Evolutionary conservation across 2,329 filamentous ascomycete genomes (phyloP), one percentile per base, ranked within the genome.

Genomic region (Trichophyton benhamiae): DNA sequence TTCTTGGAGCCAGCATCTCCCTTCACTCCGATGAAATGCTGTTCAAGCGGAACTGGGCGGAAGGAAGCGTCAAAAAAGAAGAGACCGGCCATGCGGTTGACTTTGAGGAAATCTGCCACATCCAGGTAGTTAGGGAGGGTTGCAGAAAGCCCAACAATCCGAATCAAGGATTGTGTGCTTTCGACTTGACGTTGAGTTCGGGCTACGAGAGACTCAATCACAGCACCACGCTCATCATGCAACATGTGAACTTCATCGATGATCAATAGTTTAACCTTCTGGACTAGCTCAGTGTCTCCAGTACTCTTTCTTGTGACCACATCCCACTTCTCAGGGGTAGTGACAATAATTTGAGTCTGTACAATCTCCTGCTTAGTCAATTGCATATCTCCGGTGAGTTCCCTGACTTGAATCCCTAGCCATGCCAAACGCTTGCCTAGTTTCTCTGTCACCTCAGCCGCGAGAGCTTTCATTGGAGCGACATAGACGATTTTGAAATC

Each of bases 241-340:
- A 99, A 86, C 95, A 99, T 99, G 71, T 99, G 94, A 0, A 99
- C 94, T 76, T 99, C 94, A 73, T 99, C 94, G 65, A 99, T 97
- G 69, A 99, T 97, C 63, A 99, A 82, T 1, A 99, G 80, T 9
- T 92, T 85, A 25, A 99, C 94, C 72, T 99, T 99, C 69, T 99
- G 94, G 13, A 99, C 95, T 2, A 99, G 82, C 71, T 97, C 94
- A 0, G 94, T 97, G 71, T 99, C 94, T 15, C 95, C 94, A 0
- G 91, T 97, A 61, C 92, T 95, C 75, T 97, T 99, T 64, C 94
- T 83, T 2, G 94, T 99, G 3, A 99, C 89, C 0, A 99, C 94
- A 72, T 99, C 94, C 95, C 95, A 99, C 75, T 99, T 99, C 76
- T 99, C 94, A 41, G 94, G 94, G 0, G 94, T 99, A 0, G 95